Conservation (phyloP, 345 rosid genomes). For the Rhodamnia rubescens region DNA sequence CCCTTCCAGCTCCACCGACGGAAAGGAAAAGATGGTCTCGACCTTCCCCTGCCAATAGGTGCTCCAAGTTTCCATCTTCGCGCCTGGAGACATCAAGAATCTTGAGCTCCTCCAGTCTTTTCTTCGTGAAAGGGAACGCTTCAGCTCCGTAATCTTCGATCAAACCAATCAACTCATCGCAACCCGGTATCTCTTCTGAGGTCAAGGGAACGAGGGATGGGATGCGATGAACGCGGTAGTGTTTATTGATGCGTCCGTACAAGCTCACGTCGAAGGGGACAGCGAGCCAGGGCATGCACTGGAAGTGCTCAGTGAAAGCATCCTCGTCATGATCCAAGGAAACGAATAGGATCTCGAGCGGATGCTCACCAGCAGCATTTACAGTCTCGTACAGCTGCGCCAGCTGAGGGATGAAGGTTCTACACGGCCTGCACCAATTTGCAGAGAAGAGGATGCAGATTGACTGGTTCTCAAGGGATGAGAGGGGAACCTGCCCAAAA, state of each 20-base stretch:
- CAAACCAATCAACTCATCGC: constrained; percentile 47
- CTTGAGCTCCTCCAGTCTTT: constrained; percentile 49
- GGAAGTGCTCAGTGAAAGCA: constrained; percentile 49
- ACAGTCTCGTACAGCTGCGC: constrained; percentile 39
- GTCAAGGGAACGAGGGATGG: constrained; percentile 47
- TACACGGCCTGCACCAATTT: constrained; percentile 86
- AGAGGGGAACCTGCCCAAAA: constrained; percentile 36
- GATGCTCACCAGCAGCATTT: constrained; percentile 15
- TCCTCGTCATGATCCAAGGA: constrained; percentile 62
- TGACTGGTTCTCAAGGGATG: constrained; percentile 34
- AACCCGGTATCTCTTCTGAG: constrained; percentile 25
- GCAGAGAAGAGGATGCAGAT: constrained; percentile 73
- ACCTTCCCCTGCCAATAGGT: constrained; percentile 40
- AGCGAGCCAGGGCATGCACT: constrained; percentile 75
- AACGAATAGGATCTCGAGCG: constrained; percentile 56
- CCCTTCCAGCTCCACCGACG: constrained; percentile 16
- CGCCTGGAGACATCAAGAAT: constrained; percentile 46
- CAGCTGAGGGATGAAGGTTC: constrained; percentile 47
- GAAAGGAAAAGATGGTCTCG: constrained; percentile 31
- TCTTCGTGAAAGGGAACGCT: constrained; percentile 58
- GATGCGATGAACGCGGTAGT: constrained; percentile 36
- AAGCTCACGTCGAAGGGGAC: constrained; percentile 43
- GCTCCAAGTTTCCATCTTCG: constrained; percentile 45
- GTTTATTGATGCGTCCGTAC: constrained; percentile 25
- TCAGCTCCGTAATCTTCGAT: constrained; percentile 66